Percentiles rank a stretch among this genome's conserved stretches.
These are phyloP conservation scores for Saturnispora dispora DNA, from an alignment of 805 yeast genomes.

Conservation along the genomic window DNA sequence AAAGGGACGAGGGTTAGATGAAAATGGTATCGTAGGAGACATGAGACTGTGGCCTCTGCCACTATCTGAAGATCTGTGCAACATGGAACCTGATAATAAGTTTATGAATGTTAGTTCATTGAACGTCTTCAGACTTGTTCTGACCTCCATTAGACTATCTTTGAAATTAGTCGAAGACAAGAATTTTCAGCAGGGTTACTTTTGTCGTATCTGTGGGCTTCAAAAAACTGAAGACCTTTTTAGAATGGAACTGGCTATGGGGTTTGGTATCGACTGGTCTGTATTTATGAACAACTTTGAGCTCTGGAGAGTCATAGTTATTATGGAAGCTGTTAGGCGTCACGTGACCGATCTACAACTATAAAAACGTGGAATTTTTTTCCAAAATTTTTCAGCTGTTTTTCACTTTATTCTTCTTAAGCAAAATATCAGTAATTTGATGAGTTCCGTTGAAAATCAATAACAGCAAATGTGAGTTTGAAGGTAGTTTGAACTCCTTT, in stretches of 20 bases:
- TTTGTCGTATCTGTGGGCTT: constrained; percentile 39
- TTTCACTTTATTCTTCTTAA: neutral
- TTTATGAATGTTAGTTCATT: constrained; percentile 28
- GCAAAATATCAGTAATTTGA: neutral
- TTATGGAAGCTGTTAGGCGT: constrained; percentile 8
- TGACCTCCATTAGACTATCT: constrained; percentile 33
- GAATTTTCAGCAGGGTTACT: constrained; percentile 33
- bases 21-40: constrained; percentile 2
- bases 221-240: constrained; percentile 31
- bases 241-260: constrained; percentile 31
- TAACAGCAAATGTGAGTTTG: neutral
- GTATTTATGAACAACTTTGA: constrained; percentile 30
- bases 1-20: constrained; percentile 10
- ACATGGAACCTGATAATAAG: constrained; percentile 2
- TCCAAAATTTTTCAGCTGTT: neutral
- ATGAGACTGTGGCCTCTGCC: constrained; percentile 5
- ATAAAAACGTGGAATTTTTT: neutral
- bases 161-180: constrained; percentile 37
- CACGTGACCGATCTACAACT: constrained; percentile 1
- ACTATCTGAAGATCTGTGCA: neutral
- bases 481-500: neutral
- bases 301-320: constrained; percentile 27
- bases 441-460: neutral
- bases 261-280: constrained; percentile 35
- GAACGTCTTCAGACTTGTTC: constrained; percentile 32